Evolutionary conservation across 768 basidiomycete genomes (phyloP).

Genomic region (Termitomyces heimii): DNA sequence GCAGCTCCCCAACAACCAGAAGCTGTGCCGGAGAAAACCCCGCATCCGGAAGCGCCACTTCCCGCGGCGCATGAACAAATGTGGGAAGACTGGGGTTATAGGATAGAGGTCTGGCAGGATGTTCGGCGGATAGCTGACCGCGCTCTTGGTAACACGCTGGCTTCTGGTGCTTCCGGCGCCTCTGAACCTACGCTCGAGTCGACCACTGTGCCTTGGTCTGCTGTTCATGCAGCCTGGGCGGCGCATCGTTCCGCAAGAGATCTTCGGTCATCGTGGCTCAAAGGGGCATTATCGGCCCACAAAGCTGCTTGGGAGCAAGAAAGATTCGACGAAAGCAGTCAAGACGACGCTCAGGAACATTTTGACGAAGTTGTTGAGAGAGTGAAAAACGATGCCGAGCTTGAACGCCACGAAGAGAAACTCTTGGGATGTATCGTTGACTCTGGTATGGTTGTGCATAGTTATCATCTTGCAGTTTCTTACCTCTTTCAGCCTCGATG

Average conservation of each 20-base stretch:
- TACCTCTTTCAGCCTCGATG: constrained; percentile 46
- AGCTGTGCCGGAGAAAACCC: background rate
- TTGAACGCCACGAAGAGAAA: constrained; percentile 78
- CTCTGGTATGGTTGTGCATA: constrained; percentile 39
- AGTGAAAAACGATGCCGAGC: constrained; percentile 66
- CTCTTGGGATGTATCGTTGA: constrained; percentile 86
- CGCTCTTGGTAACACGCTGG: constrained; percentile 63
- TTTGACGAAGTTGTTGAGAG: constrained; percentile 72
- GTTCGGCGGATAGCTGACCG: constrained; percentile 73
- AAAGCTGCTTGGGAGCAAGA: constrained; percentile 22
- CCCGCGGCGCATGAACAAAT: constrained; percentile 22
- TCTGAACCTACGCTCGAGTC: constrained; percentile 40
- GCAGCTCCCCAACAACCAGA: constrained; percentile 18
- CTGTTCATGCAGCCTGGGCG: constrained; percentile 62
- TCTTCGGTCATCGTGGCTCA: constrained; percentile 56
- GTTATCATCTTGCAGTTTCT: constrained; percentile 3
- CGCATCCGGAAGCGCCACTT: background rate
- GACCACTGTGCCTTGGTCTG: constrained; percentile 61
- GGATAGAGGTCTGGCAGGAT: constrained; percentile 61
- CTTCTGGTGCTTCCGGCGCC: constrained; percentile 19
- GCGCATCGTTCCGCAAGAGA: constrained; percentile 43
- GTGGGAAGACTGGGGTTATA: constrained; percentile 67
- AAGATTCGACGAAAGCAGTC: constrained; percentile 28
- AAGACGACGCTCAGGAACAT: constrained; percentile 30
- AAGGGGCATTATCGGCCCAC: constrained; percentile 32